A percentile compares a stretch with the other conserved stretches of the same genome.
These are phyloP conservation scores for Cucurbita pepo DNA, from an alignment of 306 rosid genomes.

Conservation along the genomic window DNA sequence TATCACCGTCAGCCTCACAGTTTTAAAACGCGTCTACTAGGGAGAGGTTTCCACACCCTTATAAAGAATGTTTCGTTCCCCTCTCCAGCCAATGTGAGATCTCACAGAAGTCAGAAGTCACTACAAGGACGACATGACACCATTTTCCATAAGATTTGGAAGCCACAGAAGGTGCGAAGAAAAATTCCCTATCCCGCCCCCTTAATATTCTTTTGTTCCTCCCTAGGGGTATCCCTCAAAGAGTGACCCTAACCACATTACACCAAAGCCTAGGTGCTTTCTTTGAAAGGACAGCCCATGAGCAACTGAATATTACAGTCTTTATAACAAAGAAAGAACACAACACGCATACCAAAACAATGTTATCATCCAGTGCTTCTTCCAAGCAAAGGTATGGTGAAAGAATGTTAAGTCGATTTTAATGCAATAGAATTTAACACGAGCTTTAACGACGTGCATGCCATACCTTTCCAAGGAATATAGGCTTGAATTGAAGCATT, in stretches of 20 bases:
- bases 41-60: no score
- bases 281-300: not conserved
- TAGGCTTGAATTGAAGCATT: slow-evolving; percentile 93
- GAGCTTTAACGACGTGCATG: not conserved
- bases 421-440: not conserved
- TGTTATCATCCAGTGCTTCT: not conserved
- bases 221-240: not conserved
- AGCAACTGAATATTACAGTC: not conserved
- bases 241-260: not conserved
- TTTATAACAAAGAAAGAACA: not conserved
- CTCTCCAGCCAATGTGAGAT: no score
- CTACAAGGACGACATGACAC: not conserved
- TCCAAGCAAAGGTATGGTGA: not conserved
- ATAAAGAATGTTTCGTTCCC: no score
- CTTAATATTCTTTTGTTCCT: not conserved
- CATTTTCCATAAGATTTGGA: not conserved
- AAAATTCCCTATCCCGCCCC: not conserved
- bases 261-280: not conserved
- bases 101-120: not conserved
- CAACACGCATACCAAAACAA: not conserved
- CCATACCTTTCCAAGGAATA: slow-evolving; percentile 69
- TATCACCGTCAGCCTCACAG: no score
- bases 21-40: no score
- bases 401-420: not conserved
- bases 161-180: not conserved